Evolutionary conservation across 2,329 filamentous ascomycete species (phyloP).

Genomic region (Verticillium dahliae): DNA sequence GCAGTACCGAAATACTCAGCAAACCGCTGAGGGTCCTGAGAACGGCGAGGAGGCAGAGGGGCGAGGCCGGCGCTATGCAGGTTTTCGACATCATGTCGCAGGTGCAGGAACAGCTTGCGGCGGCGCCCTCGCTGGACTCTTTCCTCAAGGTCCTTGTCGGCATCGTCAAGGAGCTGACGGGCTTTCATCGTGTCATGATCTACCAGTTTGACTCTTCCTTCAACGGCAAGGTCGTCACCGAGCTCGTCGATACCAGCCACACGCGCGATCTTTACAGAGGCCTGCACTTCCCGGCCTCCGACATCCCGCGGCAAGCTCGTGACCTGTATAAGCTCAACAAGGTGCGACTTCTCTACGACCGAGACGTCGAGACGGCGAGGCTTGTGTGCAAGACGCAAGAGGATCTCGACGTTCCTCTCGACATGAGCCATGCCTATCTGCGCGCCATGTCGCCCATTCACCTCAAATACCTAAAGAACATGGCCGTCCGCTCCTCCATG

Average conservation of each 20-base stretch:
- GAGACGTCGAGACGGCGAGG: constrained; percentile 71
- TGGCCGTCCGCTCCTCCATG: constrained; percentile 92
- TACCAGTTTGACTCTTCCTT: constrained; percentile 82
- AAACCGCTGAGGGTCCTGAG: constrained; percentile 71
- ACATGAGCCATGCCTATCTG: constrained; percentile 79
- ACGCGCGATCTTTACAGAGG: constrained; percentile 83
- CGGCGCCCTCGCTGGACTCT: constrained; percentile 60
- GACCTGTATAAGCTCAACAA: constrained; percentile 90
- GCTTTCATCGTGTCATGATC: constrained; percentile 88
- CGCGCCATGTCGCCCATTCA: constrained; percentile 89
- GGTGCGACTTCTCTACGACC: constrained; percentile 79
- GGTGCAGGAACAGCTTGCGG: constrained; percentile 78
- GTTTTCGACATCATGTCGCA: constrained; percentile 91
- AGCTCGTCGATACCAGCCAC: constrained; percentile 72
- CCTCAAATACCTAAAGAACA: constrained; percentile 79
- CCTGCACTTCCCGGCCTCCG: constrained; percentile 80
- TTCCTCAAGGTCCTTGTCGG: constrained; percentile 80
- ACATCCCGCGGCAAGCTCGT: constrained; percentile 78
- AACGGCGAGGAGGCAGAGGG: constrained; percentile 67
- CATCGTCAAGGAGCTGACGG: constrained; percentile 82
- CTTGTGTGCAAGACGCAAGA: constrained; percentile 72
- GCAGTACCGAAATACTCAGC: constrained; percentile 70
- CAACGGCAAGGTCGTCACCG: constrained; percentile 83
- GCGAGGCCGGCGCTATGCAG: constrained; percentile 79
- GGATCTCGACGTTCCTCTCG: constrained; percentile 68